Percentiles rank a stretch among this genome's conserved stretches.
Evolutionary conservation across 2,329 filamentous ascomycete genomes (phyloP).

Genomic region (Diaporthe ilicicola): DNA sequence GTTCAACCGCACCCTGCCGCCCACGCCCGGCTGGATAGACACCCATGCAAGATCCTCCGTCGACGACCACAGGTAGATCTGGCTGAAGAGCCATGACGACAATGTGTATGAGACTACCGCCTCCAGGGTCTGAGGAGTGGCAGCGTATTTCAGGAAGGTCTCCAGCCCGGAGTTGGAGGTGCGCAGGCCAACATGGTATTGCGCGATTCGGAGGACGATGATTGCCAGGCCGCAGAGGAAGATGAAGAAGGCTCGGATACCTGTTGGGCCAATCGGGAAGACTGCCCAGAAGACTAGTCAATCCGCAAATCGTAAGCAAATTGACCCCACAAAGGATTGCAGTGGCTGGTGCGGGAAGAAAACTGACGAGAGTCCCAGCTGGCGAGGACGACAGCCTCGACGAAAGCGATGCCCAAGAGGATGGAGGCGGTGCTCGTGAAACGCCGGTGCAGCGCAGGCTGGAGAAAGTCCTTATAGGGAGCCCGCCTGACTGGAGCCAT

Average conservation of each 20-base stretch:
- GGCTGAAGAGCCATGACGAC: conserved; percentile 81
- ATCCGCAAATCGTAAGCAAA: not conserved
- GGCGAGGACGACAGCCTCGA: conserved; percentile 75
- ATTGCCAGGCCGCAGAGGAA: conserved; percentile 80
- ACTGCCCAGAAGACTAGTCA: conserved; percentile 80
- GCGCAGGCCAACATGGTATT: conserved; percentile 78
- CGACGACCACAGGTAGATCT: conserved; percentile 82
- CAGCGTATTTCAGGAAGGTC: conserved; percentile 66
- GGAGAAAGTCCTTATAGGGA: conserved; percentile 88
- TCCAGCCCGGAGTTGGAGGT: conserved; percentile 75
- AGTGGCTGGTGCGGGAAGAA: not conserved
- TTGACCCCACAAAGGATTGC: not conserved
- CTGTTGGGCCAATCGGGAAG: conserved; percentile 82
- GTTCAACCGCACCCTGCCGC: conserved; percentile 80
- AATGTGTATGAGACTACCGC: conserved; percentile 79
- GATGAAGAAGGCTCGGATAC: conserved; percentile 77
- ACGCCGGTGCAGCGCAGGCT: conserved; percentile 84
- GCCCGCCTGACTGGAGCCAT: conserved; percentile 67
- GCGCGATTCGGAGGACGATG: conserved; percentile 85
- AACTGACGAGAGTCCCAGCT: conserved; percentile 74
- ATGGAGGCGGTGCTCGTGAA: conserved; percentile 81
- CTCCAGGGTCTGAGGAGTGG: conserved; percentile 69
- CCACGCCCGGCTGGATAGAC: conserved; percentile 76
- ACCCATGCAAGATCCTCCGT: conserved; percentile 68
- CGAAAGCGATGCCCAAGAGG: conserved; percentile 76